A percentile compares a stretch with the other conserved stretches of the same genome.
Evolutionary conservation across 768 basidiomycete genomes (phyloP).

Genomic region (Wakefieldia striispora): DNA sequence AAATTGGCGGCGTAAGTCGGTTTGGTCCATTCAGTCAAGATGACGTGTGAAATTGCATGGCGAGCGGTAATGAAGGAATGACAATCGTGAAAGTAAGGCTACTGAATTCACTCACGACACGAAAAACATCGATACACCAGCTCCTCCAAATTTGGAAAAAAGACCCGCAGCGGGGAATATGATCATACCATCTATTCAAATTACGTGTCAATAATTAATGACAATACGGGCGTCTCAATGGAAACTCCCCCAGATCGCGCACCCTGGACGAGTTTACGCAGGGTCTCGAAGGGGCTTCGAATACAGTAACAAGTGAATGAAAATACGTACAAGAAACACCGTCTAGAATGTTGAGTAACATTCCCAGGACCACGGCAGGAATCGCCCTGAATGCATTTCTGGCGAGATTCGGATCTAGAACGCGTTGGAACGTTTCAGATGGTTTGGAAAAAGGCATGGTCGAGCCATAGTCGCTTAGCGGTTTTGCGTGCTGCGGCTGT

Average conservation of each 20-base stretch:
- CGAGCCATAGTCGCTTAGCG: conserved; percentile 11
- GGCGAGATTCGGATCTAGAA: conserved; percentile 19
- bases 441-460: conserved; percentile 4
- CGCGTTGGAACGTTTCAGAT: conserved; percentile 2
- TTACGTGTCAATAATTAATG: conserved; percentile 1
- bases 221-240: neutral
- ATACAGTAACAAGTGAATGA: neutral
- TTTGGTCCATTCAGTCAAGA: neutral
- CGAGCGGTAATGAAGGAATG: conserved; percentile 4
- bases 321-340: conserved; percentile 79
- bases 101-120: conserved; percentile 52
- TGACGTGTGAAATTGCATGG: neutral
- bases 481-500: conserved; percentile 10
- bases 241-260: neutral
- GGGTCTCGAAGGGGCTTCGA: neutral
- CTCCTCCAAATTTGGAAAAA: conserved; percentile 77
- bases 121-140: conserved; percentile 96
- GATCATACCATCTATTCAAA: conserved; percentile 81
- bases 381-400: conserved; percentile 40
- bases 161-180: conserved; percentile 84
- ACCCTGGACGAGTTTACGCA: conserved; percentile 6
- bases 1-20: conserved; percentile 5
- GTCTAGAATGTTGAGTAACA: conserved; percentile 86
- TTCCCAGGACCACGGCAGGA: conserved; percentile 85
- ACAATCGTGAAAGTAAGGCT: neutral